Base-by-base conservation (phyloP, 139 green algal species). In the Chlorella vulgaris region DNA sequence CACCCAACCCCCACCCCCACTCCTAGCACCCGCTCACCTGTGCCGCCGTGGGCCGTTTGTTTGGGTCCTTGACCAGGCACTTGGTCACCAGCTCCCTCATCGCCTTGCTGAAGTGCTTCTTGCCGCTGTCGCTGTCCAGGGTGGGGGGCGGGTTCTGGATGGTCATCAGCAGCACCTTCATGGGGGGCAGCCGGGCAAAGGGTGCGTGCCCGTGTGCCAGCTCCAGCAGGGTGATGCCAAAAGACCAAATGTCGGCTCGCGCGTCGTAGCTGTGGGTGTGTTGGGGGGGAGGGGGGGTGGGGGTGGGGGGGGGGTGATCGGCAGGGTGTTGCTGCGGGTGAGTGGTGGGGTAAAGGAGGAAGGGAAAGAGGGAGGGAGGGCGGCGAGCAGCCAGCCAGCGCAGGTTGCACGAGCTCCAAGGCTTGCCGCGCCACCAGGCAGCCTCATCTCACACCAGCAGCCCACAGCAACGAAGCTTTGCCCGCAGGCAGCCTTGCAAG, bases 171-270 rank as follows among this genome's bases (percentile, higher is more conserved):
- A 97, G 82, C 65, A 97, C 95, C 91, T 99, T 99, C 95, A 99
- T 98, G 39, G 97, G 97, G 21, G 97, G 96, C 79, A 97, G 97
- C 86, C 97, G 97, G n/a, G 97, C 95, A 90, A 99, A 99, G 42
- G 97, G 97, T 24, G 97, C 97, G 87, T 99, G 95, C 13, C 97
- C 97, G 88, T 99, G 95, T 22, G 95, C 96, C 81, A 99, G 91
- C 93, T 99, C 97, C 75, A 99, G 86, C 55, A 98, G 85, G 13
- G 97, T 99, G 90, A 99, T 99, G 42, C 97, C 97, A 84, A 99
- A 96, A 0, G 93, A 98, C 97, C 97, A 99, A 50, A 99, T 98
- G 92, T 99, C 97, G 33, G 97, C 97, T 29, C 89, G 83, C 19
- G 69, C 86, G 84, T 97, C 91, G 82, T 98, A 98, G 68, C 93